Percentiles rank a stretch among this genome's conserved stretches.
These are phyloP conservation scores for Carex pumila DNA, from an alignment of 176 grass and related monocot species.

Conservation along the genomic window DNA sequence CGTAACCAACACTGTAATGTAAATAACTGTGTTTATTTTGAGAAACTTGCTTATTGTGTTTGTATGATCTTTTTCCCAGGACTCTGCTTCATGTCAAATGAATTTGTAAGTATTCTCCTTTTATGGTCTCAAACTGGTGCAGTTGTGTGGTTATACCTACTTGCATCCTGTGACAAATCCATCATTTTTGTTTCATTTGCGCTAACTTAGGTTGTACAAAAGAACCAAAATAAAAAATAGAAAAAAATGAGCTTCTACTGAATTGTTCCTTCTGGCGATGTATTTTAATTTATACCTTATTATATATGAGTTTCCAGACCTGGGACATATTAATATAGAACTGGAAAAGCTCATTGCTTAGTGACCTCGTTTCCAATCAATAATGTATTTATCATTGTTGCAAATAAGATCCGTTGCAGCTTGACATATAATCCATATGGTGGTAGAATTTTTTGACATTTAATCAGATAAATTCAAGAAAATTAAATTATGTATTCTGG, in stretches of 20 bases:
- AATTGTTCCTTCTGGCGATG: background rate
- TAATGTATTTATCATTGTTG: background rate
- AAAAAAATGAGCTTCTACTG: background rate
- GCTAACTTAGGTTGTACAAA: background rate
- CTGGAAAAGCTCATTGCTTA: background rate
- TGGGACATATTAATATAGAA: background rate
- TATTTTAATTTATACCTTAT: background rate
- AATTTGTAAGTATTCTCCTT: conserved; percentile 58
- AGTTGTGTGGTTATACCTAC: conserved; percentile 1
- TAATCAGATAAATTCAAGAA: background rate
- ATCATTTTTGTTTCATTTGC: background rate
- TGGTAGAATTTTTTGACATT: background rate
- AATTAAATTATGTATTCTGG: background rate
- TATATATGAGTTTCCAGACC: background rate
- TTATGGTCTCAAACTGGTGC: background rate
- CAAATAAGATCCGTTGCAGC: background rate
- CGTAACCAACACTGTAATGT: background rate
- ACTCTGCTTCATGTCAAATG: conserved; percentile 98
- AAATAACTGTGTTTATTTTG: background rate
- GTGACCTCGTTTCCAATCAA: background rate
- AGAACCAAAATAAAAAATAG: conserved; percentile 2
- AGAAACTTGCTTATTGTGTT: conserved; percentile 5
- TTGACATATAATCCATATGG: background rate
- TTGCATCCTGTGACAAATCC: background rate
- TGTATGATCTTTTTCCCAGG: conserved; percentile 46